Evolutionary conservation across 2,329 filamentous ascomycete species (phyloP).

Genomic region (Fusarium concolor): DNA sequence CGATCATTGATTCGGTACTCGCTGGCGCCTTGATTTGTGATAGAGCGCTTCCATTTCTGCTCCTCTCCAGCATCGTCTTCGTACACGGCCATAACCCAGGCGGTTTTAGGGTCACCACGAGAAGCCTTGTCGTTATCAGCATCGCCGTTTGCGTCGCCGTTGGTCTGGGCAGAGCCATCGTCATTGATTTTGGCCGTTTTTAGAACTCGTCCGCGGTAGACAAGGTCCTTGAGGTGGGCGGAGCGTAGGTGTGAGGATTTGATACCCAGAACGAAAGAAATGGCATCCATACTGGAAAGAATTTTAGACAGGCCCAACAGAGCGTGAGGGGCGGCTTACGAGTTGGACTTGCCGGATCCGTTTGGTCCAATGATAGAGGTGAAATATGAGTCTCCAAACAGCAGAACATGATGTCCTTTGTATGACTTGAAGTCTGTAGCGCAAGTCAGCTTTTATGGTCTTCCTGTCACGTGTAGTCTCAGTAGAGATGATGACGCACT

Average conservation of each 20-base stretch:
- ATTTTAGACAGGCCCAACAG: slow-evolving; percentile 7
- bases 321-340: slow-evolving; percentile 65
- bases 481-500: too few species aligned
- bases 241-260: slow-evolving; percentile 98
- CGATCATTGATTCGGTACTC: slow-evolving; percentile 98
- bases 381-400: slow-evolving; percentile 98
- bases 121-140: slow-evolving; percentile 72
- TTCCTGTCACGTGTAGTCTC: too few species aligned
- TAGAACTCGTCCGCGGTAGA: slow-evolving; percentile 94
- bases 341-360: slow-evolving; percentile 99
- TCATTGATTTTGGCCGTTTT: slow-evolving; percentile 93
- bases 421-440: slow-evolving; percentile 96
- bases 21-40: slow-evolving; percentile 87
- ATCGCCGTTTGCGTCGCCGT: slow-evolving; percentile 72
- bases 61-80: slow-evolving; percentile 96
- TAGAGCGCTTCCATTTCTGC: slow-evolving; percentile 94
- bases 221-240: slow-evolving; percentile 90
- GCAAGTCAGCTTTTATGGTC: slow-evolving; percentile 29
- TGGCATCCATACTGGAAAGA: slow-evolving; percentile 88
- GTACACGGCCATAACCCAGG: slow-evolving; percentile 99
- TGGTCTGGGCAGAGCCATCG: slow-evolving; percentile 78
- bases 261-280: slow-evolving; percentile 98
- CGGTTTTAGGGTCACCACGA: slow-evolving; percentile 88
- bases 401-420: slow-evolving; percentile 92
- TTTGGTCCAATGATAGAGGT: slow-evolving; percentile 99